Percentiles rank a stretch among this genome's conserved stretches.
Conservation (phyloP, 1,284 basidiomycete genomes). For the Apiotrichum porosum region DNA sequence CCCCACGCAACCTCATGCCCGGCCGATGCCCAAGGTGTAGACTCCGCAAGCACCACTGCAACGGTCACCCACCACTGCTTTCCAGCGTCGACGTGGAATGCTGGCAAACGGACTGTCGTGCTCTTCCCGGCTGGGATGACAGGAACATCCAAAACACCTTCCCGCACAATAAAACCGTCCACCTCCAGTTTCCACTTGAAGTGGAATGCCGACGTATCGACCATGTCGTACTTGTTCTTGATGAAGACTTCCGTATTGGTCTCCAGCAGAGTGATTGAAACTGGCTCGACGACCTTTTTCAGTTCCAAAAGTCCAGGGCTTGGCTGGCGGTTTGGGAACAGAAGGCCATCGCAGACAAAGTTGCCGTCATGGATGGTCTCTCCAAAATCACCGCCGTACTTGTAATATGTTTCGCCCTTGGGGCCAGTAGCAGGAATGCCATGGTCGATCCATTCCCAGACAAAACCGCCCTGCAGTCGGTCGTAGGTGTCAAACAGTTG, state of each 20-base stretch:
- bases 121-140: conserved; percentile 1
- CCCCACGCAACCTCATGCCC: conserved; percentile 23
- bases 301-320: conserved; percentile 20
- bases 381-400: conserved; percentile 29
- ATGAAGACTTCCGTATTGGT: not conserved
- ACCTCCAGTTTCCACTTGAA: conserved; percentile 20
- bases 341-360: conserved; percentile 24
- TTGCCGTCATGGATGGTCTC: conserved; percentile 24
- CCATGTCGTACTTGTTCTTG: conserved; percentile 19
- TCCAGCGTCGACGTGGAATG: not conserved
- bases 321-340: conserved; percentile 25
- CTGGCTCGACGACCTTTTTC: conserved; percentile 19
- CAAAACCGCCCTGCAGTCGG: conserved; percentile 20
- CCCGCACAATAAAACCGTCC: not conserved
- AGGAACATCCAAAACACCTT: conserved; percentile 10
- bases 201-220: conserved; percentile 5
- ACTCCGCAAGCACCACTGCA: conserved; percentile 1
- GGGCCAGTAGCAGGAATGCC: conserved; percentile 8
- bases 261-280: conserved; percentile 4
- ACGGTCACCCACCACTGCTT: conserved; percentile 4
- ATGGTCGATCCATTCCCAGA: conserved; percentile 33
- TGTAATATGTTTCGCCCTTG: conserved; percentile 17
- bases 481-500: conserved; percentile 23
- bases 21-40: conserved; percentile 11
- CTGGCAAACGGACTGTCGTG: not conserved